These are phyloP conservation scores for Psilocybe azurescens DNA, from an alignment of 768 basidiomycete species.

Conservation along the genomic window DNA sequence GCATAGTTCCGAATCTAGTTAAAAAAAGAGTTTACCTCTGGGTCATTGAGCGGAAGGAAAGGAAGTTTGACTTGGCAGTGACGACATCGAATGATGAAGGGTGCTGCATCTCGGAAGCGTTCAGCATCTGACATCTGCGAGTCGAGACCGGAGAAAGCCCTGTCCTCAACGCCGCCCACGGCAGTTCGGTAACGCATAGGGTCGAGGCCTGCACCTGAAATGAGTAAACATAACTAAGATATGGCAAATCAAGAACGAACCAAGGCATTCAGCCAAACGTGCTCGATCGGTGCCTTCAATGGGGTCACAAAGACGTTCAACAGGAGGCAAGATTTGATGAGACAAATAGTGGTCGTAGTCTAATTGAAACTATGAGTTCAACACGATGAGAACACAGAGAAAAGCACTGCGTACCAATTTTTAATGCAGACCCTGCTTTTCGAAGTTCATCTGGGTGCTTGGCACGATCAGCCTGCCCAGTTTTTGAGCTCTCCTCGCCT, in stretches of 20 bases:
- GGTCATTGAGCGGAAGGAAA: constrained; percentile 65
- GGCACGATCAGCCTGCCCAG: constrained; percentile 87
- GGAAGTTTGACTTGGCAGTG: constrained; percentile 64
- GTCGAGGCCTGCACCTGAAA: constrained; percentile 51
- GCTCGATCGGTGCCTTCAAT: constrained; percentile 96
- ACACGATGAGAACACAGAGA: not conserved
- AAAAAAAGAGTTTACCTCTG: constrained; percentile 47
- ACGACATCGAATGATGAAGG: constrained; percentile 79
- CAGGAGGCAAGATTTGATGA: constrained; percentile 91
- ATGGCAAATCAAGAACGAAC: constrained; percentile 41
- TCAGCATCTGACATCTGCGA: constrained; percentile 89
- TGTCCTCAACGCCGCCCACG: constrained; percentile 58
- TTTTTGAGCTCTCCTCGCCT: constrained; percentile 72
- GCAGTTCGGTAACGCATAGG: constrained; percentile 36
- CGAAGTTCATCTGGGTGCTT: constrained; percentile 94
- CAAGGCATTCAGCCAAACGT: constrained; percentile 93
- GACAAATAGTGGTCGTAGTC: constrained; percentile 94
- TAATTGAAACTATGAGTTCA: constrained; percentile 30
- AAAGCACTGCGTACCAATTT: constrained; percentile 60
- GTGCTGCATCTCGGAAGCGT: constrained; percentile 78
- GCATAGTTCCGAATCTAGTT: not conserved
- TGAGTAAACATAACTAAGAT: not conserved
- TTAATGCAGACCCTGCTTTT: constrained; percentile 64
- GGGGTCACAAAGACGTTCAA: constrained; percentile 93
- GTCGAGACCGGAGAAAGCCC: constrained; percentile 79